Conservation (phyloP, 176 grass and related monocot species). For the Tillandsia fasciculata region DNA sequence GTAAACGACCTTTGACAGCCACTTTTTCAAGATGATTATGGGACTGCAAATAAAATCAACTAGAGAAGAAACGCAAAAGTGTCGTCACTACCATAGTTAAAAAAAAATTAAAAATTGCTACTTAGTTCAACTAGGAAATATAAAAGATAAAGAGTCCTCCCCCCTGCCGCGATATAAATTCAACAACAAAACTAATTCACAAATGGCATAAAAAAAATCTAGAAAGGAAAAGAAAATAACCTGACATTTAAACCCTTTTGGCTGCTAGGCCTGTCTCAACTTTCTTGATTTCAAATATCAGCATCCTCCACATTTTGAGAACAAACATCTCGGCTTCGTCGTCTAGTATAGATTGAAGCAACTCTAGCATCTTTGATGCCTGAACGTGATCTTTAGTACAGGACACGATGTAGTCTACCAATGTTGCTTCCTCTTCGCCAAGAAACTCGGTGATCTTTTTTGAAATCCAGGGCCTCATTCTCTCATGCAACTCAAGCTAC, state of each 20-base stretch:
- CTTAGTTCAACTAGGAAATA: not conserved
- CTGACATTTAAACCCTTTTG: slow-evolving; percentile 36
- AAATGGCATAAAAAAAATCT: not conserved
- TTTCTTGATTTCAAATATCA: slow-evolving; percentile 99
- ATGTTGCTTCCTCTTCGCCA: slow-evolving; percentile 93
- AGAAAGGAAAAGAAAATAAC: slow-evolving; percentile 25
- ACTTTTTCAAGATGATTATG: not conserved
- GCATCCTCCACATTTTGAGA: slow-evolving; percentile 99
- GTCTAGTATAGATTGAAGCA: slow-evolving; percentile 81
- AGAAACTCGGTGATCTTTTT: slow-evolving; percentile 98
- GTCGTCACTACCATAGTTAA: not conserved
- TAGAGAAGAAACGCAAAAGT: not conserved
- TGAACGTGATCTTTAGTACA: slow-evolving; percentile 92
- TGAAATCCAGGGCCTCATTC: slow-evolving; percentile 97
- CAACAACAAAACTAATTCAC: slow-evolving; percentile 22
- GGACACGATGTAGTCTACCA: slow-evolving; percentile 94
- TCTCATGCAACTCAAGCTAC: slow-evolving; percentile 85
- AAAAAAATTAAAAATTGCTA: not conserved
- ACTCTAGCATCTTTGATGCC: slow-evolving; percentile 83
- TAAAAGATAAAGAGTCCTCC: not conserved
- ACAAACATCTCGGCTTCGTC: slow-evolving; percentile 99
- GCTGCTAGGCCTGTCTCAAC: slow-evolving; percentile 64
- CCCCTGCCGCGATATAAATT: slow-evolving; percentile 17
- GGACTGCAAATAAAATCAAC: not conserved
- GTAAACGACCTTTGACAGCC: not conserved